phyloP scores from a whole-genome alignment of 108 stramenopile species.

The Conticribra guillardii region DNA sequence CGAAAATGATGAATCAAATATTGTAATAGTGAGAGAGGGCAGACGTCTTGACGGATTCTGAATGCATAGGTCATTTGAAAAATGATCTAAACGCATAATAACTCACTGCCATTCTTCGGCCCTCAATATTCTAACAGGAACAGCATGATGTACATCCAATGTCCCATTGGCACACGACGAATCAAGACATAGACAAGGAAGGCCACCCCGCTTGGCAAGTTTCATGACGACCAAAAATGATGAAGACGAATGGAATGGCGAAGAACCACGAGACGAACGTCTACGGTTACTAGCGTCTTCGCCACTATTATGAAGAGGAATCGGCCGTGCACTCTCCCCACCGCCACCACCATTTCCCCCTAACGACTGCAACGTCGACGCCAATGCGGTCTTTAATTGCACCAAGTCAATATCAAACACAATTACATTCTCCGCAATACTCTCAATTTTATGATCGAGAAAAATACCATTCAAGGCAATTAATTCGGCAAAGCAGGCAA shows the following conservation, averaged over 20 bases:
- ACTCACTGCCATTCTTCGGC: conserved; percentile 76
- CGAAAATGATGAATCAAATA: background rate
- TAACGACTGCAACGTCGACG: conserved; percentile 59
- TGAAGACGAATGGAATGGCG: conserved; percentile 19
- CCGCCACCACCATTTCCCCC: conserved; percentile 27
- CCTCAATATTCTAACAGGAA: conserved; percentile 81
- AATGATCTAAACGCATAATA: background rate
- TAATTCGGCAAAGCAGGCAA: conserved; percentile 82
- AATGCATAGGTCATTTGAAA: background rate
- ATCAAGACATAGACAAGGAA: conserved; percentile 87
- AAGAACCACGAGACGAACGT: conserved; percentile 20
- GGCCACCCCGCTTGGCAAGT: conserved; percentile 79
- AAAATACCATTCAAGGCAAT: conserved; percentile 66
- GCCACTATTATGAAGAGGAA: conserved; percentile 47
- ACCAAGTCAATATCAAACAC: conserved; percentile 83
- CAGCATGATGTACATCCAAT: conserved; percentile 85
- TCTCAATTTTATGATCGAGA: conserved; percentile 84
- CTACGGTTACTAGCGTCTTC: conserved; percentile 27
- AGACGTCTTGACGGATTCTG: background rate
- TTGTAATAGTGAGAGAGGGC: background rate
- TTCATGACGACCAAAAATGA: conserved; percentile 63
- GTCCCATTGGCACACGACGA: conserved; percentile 58
- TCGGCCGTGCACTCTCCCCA: conserved; percentile 17
- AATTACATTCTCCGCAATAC: conserved; percentile 81
- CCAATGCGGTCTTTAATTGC: conserved; percentile 76